Evolutionary conservation across 495 filamentous ascomycete genomes (phyloP).

Genomic region (Durotheca rogersii): DNA sequence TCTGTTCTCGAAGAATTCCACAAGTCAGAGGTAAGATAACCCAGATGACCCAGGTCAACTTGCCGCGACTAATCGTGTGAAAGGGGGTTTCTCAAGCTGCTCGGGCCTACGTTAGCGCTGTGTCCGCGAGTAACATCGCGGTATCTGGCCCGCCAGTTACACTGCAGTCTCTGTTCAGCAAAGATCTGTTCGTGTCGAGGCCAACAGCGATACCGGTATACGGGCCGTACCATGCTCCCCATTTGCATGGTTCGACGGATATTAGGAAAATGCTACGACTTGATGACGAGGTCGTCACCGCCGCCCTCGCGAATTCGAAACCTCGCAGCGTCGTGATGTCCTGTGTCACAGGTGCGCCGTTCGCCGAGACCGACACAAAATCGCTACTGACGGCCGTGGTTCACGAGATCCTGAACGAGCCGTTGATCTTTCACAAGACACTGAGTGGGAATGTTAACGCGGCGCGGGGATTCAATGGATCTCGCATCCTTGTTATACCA

Average conservation of each 20-base stretch:
- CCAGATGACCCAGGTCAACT: background rate
- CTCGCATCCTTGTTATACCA: slow-evolving; percentile 53
- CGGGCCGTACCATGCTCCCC: slow-evolving; percentile 78
- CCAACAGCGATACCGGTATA: slow-evolving; percentile 68
- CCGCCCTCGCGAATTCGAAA: slow-evolving; percentile 46
- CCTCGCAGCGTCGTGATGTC: slow-evolving; percentile 61
- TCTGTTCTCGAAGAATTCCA: slow-evolving; percentile 55
- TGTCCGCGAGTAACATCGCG: slow-evolving; percentile 66
- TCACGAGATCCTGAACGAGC: slow-evolving; percentile 59
- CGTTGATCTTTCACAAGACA: slow-evolving; percentile 59
- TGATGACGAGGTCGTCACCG: slow-evolving; percentile 37
- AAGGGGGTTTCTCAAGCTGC: slow-evolving; percentile 61
- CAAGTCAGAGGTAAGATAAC: slow-evolving; percentile 42
- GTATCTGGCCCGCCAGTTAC: slow-evolving; percentile 76
- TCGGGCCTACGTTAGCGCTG: slow-evolving; percentile 72
- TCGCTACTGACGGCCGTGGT: slow-evolving; percentile 54
- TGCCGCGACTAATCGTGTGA: slow-evolving; percentile 10
- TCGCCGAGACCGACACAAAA: slow-evolving; percentile 49
- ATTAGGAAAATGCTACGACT: slow-evolving; percentile 59
- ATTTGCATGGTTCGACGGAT: slow-evolving; percentile 64
- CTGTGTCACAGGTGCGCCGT: slow-evolving; percentile 51
- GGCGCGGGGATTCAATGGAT: slow-evolving; percentile 39
- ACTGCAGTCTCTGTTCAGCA: slow-evolving; percentile 58
- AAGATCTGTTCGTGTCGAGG: slow-evolving; percentile 55
- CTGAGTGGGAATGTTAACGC: slow-evolving; percentile 53